phyloP scores from a whole-genome alignment of 163 green algal genomes.

The Scenedesmus sp. region DNA sequence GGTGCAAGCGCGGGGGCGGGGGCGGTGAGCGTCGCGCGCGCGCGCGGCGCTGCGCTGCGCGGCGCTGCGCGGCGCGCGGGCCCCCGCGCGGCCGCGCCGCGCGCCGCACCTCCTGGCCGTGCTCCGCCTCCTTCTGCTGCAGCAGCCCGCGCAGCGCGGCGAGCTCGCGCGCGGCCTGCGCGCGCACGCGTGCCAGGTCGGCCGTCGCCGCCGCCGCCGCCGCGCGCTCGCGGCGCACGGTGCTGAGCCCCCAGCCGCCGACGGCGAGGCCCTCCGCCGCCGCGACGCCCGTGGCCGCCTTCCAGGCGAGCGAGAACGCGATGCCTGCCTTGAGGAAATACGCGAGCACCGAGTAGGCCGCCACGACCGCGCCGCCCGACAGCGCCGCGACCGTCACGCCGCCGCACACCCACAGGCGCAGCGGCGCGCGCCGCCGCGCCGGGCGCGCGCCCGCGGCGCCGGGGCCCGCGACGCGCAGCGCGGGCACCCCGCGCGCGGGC shows the following conservation, averaged over 20 bases:
- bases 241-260: slow-evolving; percentile 32
- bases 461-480: not conserved
- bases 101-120: slow-evolving; percentile 22
- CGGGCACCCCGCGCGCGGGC: too few species aligned
- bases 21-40: too few species aligned
- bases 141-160: slow-evolving; percentile 22
- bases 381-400: slow-evolving; percentile 13
- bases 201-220: not conserved
- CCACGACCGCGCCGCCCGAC: slow-evolving; percentile 16
- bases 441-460: not conserved
- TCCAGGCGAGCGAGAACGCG: slow-evolving; percentile 37
- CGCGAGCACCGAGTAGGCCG: slow-evolving; percentile 14
- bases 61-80: too few species aligned
- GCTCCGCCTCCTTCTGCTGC: slow-evolving; percentile 19
- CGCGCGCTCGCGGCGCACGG: slow-evolving; percentile 3
- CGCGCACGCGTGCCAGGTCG: not conserved
- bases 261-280: slow-evolving; percentile 38
- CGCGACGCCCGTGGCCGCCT: slow-evolving; percentile 40
- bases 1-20: too few species aligned
- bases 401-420: slow-evolving; percentile 28
- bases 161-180: slow-evolving; percentile 16
- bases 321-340: slow-evolving; percentile 35
- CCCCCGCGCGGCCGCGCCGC: too few species aligned
- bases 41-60: too few species aligned
- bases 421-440: not conserved